phyloP scores from a whole-genome alignment of 73 alveolate species.

The Paramecium pentaurelia region DNA sequence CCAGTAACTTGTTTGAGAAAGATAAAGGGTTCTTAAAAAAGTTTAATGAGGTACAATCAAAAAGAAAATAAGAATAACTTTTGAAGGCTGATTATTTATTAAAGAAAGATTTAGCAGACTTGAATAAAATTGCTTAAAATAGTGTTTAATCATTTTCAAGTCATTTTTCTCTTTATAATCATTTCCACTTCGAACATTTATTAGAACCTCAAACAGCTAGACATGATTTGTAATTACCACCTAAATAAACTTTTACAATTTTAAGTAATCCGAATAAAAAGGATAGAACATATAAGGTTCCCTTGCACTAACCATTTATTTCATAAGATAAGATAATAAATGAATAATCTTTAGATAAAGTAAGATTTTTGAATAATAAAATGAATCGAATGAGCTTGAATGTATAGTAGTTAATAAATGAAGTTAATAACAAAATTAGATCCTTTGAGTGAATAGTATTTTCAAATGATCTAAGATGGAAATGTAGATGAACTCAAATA shows the following conservation, averaged over 20 bases:
- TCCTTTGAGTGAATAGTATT: not conserved
- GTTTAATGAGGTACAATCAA: not conserved
- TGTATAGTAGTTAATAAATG: not conserved
- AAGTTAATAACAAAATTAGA: not conserved
- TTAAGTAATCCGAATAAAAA: not conserved
- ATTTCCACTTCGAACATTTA: not conserved
- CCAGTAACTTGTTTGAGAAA: not conserved
- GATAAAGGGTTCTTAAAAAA: not conserved
- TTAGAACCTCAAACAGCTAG: not conserved
- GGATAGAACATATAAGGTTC: not conserved
- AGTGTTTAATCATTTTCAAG: not conserved
- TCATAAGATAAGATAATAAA: not conserved
- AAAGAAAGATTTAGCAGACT: not conserved
- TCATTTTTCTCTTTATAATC: not conserved
- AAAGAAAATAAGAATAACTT: conserved; percentile 8
- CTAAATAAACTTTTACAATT: not conserved
- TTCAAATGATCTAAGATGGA: not conserved
- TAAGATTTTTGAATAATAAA: not conserved
- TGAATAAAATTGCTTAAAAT: not conserved
- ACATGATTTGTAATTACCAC: not conserved
- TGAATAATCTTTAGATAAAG: not conserved
- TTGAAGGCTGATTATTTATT: not conserved
- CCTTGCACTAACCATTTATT: not conserved
- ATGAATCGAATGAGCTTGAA: not conserved
- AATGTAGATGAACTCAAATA: not conserved